A percentile compares a stretch with the other conserved stretches of the same genome.
Evolutionary conservation across 1,139 yeast species (phyloP).

Genomic region (Lodderomyces margitis): DNA sequence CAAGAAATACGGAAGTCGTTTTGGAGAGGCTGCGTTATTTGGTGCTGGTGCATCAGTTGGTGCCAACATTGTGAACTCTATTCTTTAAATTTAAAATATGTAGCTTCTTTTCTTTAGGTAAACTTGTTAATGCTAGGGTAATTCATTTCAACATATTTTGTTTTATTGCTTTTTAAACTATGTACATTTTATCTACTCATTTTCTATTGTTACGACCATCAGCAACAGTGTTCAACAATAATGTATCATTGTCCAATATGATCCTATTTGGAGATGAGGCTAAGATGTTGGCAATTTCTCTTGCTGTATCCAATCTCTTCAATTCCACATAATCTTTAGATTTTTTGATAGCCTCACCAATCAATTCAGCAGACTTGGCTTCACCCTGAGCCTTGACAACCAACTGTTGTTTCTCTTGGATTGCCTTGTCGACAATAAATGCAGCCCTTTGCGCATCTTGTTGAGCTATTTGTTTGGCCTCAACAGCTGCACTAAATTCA

Average conservation of each 20-base stretch:
- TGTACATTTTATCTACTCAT: neutral
- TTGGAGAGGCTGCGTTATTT: constrained; percentile 90
- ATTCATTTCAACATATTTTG: neutral
- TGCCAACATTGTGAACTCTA: constrained; percentile 79
- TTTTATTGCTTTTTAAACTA: neutral
- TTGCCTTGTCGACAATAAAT: constrained; percentile 92
- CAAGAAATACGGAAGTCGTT: constrained; percentile 73
- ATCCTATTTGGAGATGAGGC: constrained; percentile 89
- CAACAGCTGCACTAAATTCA: constrained; percentile 96
- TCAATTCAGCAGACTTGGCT: constrained; percentile 95
- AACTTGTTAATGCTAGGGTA: neutral
- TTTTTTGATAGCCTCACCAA: constrained; percentile 98
- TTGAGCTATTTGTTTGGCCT: constrained; percentile 98
- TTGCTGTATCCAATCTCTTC: constrained; percentile 94
- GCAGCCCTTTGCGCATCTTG: constrained; percentile 99
- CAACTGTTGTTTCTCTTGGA: constrained; percentile 95
- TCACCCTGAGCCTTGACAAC: constrained; percentile 98
- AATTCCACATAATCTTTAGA: constrained; percentile 93
- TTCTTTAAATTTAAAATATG: constrained; percentile 59
- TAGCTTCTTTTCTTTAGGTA: too few relatives aligned
- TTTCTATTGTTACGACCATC: constrained; percentile 44
- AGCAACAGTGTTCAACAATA: constrained; percentile 81
- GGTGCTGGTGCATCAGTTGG: constrained; percentile 99
- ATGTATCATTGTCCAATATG: constrained; percentile 86
- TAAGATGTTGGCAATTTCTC: constrained; percentile 87